Conservation (phyloP, 1,284 basidiomycete species). For the Pascua sp. region DNA sequence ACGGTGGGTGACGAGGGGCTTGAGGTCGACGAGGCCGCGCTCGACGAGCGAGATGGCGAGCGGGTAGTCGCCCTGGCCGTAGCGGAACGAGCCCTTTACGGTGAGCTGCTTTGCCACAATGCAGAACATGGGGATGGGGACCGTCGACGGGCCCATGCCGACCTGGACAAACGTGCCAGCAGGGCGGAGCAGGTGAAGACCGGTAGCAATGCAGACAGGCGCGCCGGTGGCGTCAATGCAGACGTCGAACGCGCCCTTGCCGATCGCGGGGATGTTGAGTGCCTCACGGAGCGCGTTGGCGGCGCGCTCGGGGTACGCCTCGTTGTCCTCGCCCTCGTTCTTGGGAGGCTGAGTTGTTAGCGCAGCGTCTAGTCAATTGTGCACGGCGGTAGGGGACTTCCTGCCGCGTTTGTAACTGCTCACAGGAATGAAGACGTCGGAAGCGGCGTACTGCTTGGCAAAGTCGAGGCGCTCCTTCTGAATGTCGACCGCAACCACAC, state of each 20-base stretch:
- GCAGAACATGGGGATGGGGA: constrained; percentile 43
- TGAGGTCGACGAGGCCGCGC: constrained; percentile 55
- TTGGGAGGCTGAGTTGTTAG: constrained; percentile 50
- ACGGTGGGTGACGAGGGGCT: constrained; percentile 59
- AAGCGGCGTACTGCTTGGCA: constrained; percentile 80
- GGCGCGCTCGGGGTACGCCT: constrained; percentile 60
- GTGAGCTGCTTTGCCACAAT: constrained; percentile 46
- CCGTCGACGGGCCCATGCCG: constrained; percentile 44
- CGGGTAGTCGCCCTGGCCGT: constrained; percentile 50
- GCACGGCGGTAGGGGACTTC: too few relatives aligned
- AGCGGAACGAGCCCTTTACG: constrained; percentile 49
- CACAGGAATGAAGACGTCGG: constrained; percentile 68
- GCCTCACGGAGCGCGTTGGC: constrained; percentile 49
- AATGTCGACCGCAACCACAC: constrained; percentile 80
- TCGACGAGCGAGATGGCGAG: constrained; percentile 57
- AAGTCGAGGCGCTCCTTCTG: constrained; percentile 76
- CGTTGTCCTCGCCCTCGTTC: constrained; percentile 62
- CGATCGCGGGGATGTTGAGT: constrained; percentile 52
- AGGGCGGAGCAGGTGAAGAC: constrained; percentile 59
- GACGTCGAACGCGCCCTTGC: constrained; percentile 55
- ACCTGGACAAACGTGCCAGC: constrained; percentile 54
- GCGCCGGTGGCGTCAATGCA: constrained; percentile 61
- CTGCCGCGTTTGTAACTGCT: constrained; percentile 9
- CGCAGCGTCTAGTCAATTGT: background rate
- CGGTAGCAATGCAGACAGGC: constrained; percentile 61